Percentiles rank a stretch among this genome's conserved stretches.
phyloP scores from a whole-genome alignment of 2,329 filamentous ascomycete genomes.

The Aspergillus tamarii region DNA sequence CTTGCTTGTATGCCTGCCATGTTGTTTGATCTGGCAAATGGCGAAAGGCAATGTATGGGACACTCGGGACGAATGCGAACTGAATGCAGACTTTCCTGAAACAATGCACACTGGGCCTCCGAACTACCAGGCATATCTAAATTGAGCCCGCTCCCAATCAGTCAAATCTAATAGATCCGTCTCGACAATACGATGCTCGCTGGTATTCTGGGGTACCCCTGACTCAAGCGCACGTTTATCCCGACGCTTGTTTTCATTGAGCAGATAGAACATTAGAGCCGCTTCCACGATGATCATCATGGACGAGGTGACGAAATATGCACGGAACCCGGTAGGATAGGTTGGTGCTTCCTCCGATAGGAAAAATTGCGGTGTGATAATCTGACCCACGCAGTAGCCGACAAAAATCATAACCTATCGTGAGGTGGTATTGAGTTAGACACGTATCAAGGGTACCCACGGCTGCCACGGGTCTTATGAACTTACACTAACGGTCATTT shows the following conservation, averaged over 20 bases:
- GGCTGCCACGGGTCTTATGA: no score
- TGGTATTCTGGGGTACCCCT: not conserved
- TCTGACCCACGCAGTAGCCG: not conserved
- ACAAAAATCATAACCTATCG: conserved; percentile 4
- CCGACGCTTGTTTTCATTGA: not conserved
- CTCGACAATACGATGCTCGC: not conserved
- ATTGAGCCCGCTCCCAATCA: not conserved
- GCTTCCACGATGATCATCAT: conserved; percentile 4
- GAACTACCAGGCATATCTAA: not conserved
- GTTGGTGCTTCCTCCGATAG: not conserved
- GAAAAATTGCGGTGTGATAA: conserved; percentile 3
- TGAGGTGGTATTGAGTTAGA: not conserved
- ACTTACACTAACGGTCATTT: conserved; percentile 3
- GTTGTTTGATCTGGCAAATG: not conserved
- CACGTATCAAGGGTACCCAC: not conserved
- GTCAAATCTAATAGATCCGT: not conserved
- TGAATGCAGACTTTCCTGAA: not conserved
- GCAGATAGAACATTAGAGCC: not conserved
- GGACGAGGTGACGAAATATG: not conserved
- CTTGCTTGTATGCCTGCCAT: not conserved
- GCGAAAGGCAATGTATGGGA: not conserved
- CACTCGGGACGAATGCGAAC: not conserved
- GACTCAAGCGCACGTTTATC: not conserved
- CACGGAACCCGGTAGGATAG: conserved; percentile 2
- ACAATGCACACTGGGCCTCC: not conserved